phyloP scores from a whole-genome alignment of 2,329 filamentous ascomycete species.

The Fusarium stilboides region DNA sequence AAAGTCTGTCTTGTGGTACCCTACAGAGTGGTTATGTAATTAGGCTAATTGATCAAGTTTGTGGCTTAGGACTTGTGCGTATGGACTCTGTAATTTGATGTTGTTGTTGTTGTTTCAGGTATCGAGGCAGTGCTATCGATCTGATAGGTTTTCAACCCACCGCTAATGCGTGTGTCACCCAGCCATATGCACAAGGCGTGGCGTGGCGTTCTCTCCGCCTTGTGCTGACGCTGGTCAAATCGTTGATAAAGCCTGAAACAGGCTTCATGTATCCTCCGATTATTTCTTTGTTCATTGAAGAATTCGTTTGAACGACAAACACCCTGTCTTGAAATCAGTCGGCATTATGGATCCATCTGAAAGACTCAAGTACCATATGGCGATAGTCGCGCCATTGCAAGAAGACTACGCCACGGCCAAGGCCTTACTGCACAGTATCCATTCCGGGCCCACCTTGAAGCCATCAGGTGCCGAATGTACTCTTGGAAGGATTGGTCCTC shows the following conservation, averaged over 20 bases:
- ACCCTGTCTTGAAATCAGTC: too few species aligned
- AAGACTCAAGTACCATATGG: background rate
- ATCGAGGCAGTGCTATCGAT: background rate
- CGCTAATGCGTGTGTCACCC: background rate
- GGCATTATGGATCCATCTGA: background rate
- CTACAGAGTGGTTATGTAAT: background rate
- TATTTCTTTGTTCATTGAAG: background rate
- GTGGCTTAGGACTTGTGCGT: background rate
- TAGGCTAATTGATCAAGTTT: background rate
- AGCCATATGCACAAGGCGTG: background rate
- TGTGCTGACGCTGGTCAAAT: background rate
- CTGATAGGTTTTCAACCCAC: background rate
- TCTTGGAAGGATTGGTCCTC: background rate
- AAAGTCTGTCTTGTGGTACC: background rate
- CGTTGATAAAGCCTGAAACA: background rate
- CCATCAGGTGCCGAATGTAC: background rate
- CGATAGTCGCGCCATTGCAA: background rate
- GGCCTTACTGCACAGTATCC: accelerated
- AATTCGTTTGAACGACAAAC: background rate
- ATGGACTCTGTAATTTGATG: background rate
- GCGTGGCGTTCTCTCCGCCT: background rate
- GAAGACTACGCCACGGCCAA: constrained; percentile 1
- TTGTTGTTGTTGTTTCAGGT: accelerated
- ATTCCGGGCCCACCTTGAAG: accelerated
- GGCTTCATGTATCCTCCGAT: background rate